Evolutionary conservation across 2,329 filamentous ascomycete genomes (phyloP).

Genomic region (Beauveria pseudobassiana): DNA sequence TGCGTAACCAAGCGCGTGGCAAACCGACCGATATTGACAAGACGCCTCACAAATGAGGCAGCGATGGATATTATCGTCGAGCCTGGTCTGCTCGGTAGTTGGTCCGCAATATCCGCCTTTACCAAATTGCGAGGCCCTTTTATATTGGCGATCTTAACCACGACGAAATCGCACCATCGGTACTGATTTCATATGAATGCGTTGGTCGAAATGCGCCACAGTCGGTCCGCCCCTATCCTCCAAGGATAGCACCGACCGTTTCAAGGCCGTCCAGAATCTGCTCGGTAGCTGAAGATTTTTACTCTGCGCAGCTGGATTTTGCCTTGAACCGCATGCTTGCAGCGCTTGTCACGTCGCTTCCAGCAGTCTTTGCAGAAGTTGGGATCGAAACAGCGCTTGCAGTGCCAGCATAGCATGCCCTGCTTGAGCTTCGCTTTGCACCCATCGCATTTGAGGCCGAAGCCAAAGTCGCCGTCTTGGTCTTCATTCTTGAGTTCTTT

Average conservation of each 20-base stretch:
- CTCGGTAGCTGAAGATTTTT: conserved; percentile 1
- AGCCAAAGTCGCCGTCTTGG: conserved; percentile 7
- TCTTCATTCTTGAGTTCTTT: conserved; percentile 5
- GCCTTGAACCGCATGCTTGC: conserved; percentile 13
- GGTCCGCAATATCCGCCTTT: too few relatives aligned
- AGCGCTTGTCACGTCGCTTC: conserved; percentile 14
- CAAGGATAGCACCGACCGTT: not conserved
- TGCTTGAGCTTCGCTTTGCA: conserved; percentile 23
- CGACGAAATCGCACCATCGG: too few relatives aligned
- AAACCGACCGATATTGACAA: conserved; percentile 32
- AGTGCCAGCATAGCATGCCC: conserved; percentile 16
- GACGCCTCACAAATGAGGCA: conserved; percentile 20
- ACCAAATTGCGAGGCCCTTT: too few relatives aligned
- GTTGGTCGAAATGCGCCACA: too few relatives aligned
- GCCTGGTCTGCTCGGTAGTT: not conserved
- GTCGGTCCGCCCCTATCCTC: not conserved
- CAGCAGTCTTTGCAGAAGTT: conserved; percentile 16
- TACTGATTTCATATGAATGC: too few relatives aligned
- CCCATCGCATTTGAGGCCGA: conserved; percentile 36
- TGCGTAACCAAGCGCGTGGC: conserved; percentile 42
- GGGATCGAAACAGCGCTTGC: conserved; percentile 15
- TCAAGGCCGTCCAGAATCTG: conserved; percentile 7
- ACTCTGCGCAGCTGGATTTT: conserved; percentile 16
- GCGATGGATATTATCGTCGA: not conserved
- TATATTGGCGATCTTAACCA: too few relatives aligned